These are phyloP conservation scores for Miscanthus lutarioriparius DNA, from an alignment of 176 grass and related monocot genomes.

Conservation along the genomic window DNA sequence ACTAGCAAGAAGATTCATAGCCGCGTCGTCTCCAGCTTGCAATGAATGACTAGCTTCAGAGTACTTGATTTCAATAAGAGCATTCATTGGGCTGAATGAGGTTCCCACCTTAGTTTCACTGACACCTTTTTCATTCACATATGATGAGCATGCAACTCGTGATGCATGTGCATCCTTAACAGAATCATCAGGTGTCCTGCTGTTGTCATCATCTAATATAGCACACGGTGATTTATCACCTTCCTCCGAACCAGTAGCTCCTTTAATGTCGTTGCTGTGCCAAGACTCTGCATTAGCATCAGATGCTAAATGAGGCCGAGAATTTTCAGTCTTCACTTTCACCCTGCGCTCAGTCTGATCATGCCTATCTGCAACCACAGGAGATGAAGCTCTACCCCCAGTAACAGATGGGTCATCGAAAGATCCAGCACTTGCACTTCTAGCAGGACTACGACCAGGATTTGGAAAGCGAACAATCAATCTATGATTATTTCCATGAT, in stretches of 20 bases:
- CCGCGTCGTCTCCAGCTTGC: slow-evolving; percentile 68
- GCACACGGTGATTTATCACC: slow-evolving; percentile 56
- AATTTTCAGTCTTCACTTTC: slow-evolving; percentile 57
- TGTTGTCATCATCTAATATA: slow-evolving; percentile 55
- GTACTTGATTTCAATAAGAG: slow-evolving; percentile 87
- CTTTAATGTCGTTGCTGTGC: slow-evolving; percentile 68
- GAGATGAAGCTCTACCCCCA: slow-evolving; percentile 52
- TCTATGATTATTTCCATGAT: slow-evolving; percentile 55
- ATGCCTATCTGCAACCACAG: slow-evolving; percentile 58
- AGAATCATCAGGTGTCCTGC: slow-evolving; percentile 43
- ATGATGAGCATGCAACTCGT: slow-evolving; percentile 44
- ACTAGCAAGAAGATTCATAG: slow-evolving; percentile 95
- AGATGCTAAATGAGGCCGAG: slow-evolving; percentile 32
- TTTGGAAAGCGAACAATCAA: slow-evolving; percentile 78
- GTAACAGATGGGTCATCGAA: slow-evolving; percentile 63
- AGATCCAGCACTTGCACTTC: slow-evolving; percentile 55
- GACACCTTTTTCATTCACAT: slow-evolving; percentile 52
- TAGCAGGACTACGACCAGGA: slow-evolving; percentile 64
- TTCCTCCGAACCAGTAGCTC: slow-evolving; percentile 48
- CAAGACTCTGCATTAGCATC: slow-evolving; percentile 59
- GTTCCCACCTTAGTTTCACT: slow-evolving; percentile 45
- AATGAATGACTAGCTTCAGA: slow-evolving; percentile 61
- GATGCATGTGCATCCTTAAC: slow-evolving; percentile 48
- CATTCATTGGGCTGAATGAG: slow-evolving; percentile 88
- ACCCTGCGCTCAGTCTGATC: slow-evolving; percentile 63